phyloP scores from a whole-genome alignment of 2,329 filamentous ascomycete genomes.

The Pseudogymnoascus sp. region DNA sequence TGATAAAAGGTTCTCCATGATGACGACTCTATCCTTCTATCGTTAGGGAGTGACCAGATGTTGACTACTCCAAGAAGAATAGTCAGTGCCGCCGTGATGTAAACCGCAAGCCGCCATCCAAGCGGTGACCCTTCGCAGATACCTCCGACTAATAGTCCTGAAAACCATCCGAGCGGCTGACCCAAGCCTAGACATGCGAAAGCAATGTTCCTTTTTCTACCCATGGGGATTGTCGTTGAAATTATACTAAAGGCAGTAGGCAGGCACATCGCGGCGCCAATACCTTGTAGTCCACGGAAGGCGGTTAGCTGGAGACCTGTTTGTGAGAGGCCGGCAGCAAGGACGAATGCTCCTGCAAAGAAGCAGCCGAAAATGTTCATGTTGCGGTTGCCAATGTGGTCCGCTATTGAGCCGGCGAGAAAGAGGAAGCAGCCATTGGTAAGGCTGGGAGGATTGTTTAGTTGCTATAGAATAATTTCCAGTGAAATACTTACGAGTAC shows the following conservation, averaged over 20 bases:
- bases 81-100: background rate
- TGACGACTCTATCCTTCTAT: background rate
- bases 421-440: conserved; percentile 7
- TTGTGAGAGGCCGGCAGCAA: background rate
- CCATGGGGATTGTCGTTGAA: background rate
- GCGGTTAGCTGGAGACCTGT: background rate
- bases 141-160: background rate
- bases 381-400: conserved; percentile 6
- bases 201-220: background rate
- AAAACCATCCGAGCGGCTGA: background rate
- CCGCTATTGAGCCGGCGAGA: background rate
- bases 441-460: background rate
- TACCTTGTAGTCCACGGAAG: background rate
- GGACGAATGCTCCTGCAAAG: background rate
- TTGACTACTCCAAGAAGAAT: background rate
- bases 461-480: background rate
- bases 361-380: conserved; percentile 6
- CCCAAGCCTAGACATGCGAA: conserved; percentile 3
- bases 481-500: background rate
- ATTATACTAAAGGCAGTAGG: conserved; percentile 3
- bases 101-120: background rate
- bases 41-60: background rate
- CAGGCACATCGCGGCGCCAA: background rate
- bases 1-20: background rate
- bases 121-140: background rate